Percentiles rank a stretch among this genome's conserved stretches.
Evolutionary conservation across 2,329 filamentous ascomycete species (phyloP).

Genomic region (Madurella mycetomatis): DNA sequence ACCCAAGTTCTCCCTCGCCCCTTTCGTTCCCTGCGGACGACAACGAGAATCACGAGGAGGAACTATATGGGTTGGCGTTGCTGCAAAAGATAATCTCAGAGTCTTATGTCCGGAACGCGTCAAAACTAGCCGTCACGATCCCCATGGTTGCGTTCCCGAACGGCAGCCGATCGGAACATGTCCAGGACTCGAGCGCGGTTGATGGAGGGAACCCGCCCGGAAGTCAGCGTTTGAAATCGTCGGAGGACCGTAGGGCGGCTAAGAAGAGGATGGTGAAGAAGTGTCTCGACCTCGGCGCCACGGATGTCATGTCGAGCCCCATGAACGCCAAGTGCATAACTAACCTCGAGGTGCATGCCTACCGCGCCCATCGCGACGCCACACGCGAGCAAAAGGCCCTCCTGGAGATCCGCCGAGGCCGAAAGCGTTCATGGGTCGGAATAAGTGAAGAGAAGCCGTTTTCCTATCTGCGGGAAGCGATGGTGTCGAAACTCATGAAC

Average conservation of each 20-base stretch:
- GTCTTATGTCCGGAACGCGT: slow-evolving; percentile 51
- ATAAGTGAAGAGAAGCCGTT: slow-evolving; percentile 81
- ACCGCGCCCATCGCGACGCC: slow-evolving; percentile 74
- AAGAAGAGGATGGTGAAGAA: slow-evolving; percentile 53
- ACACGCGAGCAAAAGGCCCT: slow-evolving; percentile 68
- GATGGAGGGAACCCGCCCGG: slow-evolving; percentile 25
- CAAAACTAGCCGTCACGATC: slow-evolving; percentile 54
- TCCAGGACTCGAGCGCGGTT: slow-evolving; percentile 28
- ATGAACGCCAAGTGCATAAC: slow-evolving; percentile 69
- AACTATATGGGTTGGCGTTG: slow-evolving; percentile 52
- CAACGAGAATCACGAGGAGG: slow-evolving; percentile 41
- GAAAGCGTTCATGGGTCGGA: slow-evolving; percentile 90
- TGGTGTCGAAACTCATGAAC: slow-evolving; percentile 88
- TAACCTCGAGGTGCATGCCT: slow-evolving; percentile 75
- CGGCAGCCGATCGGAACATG: slow-evolving; percentile 25
- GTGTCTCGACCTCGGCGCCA: slow-evolving; percentile 80
- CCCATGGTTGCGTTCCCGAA: slow-evolving; percentile 46
- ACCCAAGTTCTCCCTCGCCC: slow-evolving; percentile 43
- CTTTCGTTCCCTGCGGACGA: slow-evolving; percentile 36
- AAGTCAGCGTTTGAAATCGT: slow-evolving; percentile 17
- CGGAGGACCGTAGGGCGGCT: slow-evolving; percentile 28
- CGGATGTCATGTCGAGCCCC: slow-evolving; percentile 80
- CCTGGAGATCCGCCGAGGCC: slow-evolving; percentile 65
- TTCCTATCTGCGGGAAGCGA: slow-evolving; percentile 83
- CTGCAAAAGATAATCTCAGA: slow-evolving; percentile 56